Base-by-base conservation (phyloP, 768 basidiomycete genomes). In the Nidula microcarpa region DNA sequence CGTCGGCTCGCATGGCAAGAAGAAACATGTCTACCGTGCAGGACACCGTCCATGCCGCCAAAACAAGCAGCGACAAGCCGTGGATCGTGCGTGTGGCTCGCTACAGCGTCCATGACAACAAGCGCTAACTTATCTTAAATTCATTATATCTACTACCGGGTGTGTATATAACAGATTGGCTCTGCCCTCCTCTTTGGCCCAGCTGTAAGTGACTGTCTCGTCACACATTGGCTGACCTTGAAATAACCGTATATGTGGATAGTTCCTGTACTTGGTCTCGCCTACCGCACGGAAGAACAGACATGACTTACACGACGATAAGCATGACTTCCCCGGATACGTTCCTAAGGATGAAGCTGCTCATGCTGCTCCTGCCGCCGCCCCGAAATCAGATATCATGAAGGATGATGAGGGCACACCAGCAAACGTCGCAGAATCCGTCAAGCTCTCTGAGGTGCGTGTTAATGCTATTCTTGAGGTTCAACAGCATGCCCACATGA, bases 261-360 rank as follows among this genome's bases (percentile, higher is more conserved):
- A 76, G 72, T 65, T 76, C 51, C 65, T 76, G 33, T 76, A 74
- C 63, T 68, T 76, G 46, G 16, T 74, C 36, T 76, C 74, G 6
- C 74, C 74, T 5, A 68, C 71, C 34, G 72, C 71, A 13, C 66
- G 70, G 51, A 73, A 74, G 57, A 60, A 62, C 46, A 57, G 61
- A 9, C 62, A 64, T 39, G 52, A 57, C 51, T 65, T 63, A 23
- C 74, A 75, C 58, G 56, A 73, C 47, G 71, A 72, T 63, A 61
- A 67, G 55, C 70, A 68, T 34, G 68, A 73, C 18, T 65, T 57
- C 56, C 67, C 68, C 50, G 55, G 59, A 1, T 60, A 64, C 43
- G 58, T 64, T 49, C 53, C 57, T 46, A 58, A 62, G 16, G 52
- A 64, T 8, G 61, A 60, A 11, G 49, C 51, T 45, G 55, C 59